Evolutionary conservation across 1,139 yeast species (phyloP), one percentile per base, ranked within the genome.

Genomic region (Yamadazyma dendronema): DNA sequence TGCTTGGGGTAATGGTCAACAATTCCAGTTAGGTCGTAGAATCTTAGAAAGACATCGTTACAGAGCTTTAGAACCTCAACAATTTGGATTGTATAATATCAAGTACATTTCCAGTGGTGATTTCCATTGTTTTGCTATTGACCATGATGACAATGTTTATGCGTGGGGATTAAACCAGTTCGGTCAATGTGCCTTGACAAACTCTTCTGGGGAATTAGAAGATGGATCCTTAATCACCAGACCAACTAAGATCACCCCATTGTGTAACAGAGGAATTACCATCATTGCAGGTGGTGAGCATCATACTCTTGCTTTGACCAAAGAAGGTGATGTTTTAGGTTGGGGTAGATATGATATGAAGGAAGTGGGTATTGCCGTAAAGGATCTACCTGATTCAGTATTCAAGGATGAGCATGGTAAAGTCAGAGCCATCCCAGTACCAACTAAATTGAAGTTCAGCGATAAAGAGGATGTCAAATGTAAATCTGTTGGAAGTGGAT

Each of bases 1-100:
- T 54, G 90, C 97, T 0, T 94, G 98, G 98, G 99, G 98, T 48
- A 87, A 88, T 57, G 96, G 97, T 13, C 95, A 89, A 52, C 95
- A 87, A 53, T 81, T 72, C 61, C 98, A 92, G 66, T 72, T 92
- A 44, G 98, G 97, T 13, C 77, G 96, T 52, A 81, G 82, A 50
- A 75, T 86, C 14, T 56, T 84, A 53, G 95, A 86, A 52, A 80
- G 95, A 61, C 86, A 83, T 47, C 74, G 87, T 54, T 69, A 76
- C 53, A 73, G 77, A 44, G 77, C 86, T 3, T 68, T 86, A 36
- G 89, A 82, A 44, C 89, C 90, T 17, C 80, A 88, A 51, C 84
- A 84, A 42, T 81, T 86, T 55, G 90, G 90, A 1, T 67, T 92
- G 43, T 84, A 79, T 52, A 80, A 86, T 48, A 77, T 90, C 49